phyloP scores from a whole-genome alignment of 495 filamentous ascomycete genomes.

The Thozetella sp. region DNA sequence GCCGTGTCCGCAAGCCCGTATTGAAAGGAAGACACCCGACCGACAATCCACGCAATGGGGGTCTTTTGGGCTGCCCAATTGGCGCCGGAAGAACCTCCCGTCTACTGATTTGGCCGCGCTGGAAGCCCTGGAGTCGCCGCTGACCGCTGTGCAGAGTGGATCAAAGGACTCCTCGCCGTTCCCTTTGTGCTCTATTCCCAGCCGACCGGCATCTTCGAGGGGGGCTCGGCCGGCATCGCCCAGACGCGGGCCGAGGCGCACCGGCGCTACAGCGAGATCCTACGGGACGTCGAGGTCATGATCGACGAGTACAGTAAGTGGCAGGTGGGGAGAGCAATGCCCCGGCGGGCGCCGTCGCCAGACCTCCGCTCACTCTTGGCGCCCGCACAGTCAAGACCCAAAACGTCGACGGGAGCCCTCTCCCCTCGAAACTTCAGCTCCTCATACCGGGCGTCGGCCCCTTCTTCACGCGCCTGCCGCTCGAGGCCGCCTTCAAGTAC shows the following conservation, averaged over 20 bases:
- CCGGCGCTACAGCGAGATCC: conserved; percentile 89
- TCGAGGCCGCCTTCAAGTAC: conserved; percentile 88
- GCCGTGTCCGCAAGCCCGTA: too few relatives aligned
- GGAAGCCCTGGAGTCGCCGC: not conserved
- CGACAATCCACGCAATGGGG: too few relatives aligned
- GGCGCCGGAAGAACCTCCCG: too few relatives aligned
- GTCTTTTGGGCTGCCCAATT: too few relatives aligned
- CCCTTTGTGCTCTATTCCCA: conserved; percentile 97
- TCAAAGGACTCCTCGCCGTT: conserved; percentile 86
- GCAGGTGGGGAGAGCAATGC: too few relatives aligned
- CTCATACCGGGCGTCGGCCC: conserved; percentile 86
- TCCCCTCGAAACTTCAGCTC: conserved; percentile 87
- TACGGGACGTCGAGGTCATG: conserved; percentile 89
- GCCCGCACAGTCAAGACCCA: conserved; percentile 66
- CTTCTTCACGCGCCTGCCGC: conserved; percentile 86
- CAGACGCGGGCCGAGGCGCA: conserved; percentile 69
- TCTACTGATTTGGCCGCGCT: not conserved
- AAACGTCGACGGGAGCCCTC: conserved; percentile 50
- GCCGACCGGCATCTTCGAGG: conserved; percentile 79
- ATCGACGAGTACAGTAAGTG: conserved; percentile 87
- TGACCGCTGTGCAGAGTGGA: conserved; percentile 49
- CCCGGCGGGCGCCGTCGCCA: not conserved
- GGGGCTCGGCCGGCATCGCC: conserved; percentile 58
- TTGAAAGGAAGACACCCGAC: too few relatives aligned
- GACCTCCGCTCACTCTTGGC: not conserved